Base-by-base conservation (phyloP, 192 early-diverging fungal species). In the Anaeromyces robustus region DNA sequence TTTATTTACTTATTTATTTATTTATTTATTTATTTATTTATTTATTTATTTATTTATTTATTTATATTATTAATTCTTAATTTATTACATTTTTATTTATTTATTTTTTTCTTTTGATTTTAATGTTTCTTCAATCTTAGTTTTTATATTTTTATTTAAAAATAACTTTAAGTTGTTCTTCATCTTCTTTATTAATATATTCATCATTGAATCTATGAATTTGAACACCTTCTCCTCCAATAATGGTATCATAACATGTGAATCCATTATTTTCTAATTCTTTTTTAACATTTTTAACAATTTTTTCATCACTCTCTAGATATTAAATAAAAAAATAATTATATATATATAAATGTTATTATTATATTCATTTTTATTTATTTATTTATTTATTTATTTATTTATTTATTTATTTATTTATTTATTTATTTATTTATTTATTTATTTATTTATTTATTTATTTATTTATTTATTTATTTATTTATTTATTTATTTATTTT, bases 141-240 rank as follows among this genome's bases (percentile, higher is more conserved):
- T n/a, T n/a, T n/a, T n/a, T n/a, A n/a, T n/a, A n/a, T n/a, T 41
- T 14, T 16, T 41, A 9, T 41, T 14, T 3, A 52, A 52, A 52
- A 22, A 22, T 52, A 22, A 2, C 2, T 52, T 52, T 22, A 52
- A 52, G 0, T 52, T 22, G 19, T 22, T 52, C 19, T 52, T 18
- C 78, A 22, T 78, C 78, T 37, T 18, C 39, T 80, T 30, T 11
- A 29, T 52, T 18, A 22, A 52, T 52, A 52, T 52, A 52, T 22
- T 22, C 19, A 52, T 52, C 19, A 22, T 52, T n/a, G 78, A 85
- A 79, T 68, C 80, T 77, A 29, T 29, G 80, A 68, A 85, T 79
- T 7, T 82, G 77, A 6, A 90, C 92, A 80, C 93, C 93, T 22
- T 84, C 79, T 19, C 93, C 91, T 30, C 92, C 95, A 22, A 96